Conservation (phyloP, 768 basidiomycete genomes). For the Pleurotus tuber-regium region DNA sequence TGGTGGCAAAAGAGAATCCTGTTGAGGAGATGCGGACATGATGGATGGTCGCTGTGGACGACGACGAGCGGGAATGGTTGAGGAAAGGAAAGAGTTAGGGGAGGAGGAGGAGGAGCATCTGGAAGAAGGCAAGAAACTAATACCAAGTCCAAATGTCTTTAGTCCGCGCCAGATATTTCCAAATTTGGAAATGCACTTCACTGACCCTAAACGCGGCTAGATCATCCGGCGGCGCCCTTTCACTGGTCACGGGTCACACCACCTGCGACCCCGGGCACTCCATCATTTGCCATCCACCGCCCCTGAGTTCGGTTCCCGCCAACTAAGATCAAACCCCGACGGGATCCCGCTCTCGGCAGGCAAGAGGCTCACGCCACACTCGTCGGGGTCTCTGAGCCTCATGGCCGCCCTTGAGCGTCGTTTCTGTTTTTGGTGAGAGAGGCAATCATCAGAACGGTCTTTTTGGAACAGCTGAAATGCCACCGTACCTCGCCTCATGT, state of each 20-base stretch:
- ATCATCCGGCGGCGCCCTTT: background rate
- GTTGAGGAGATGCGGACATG: constrained; percentile 16
- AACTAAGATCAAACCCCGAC: no score
- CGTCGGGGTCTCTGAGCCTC: no score
- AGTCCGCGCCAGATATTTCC: constrained; percentile 2
- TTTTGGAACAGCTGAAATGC: background rate
- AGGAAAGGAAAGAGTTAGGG: constrained; percentile 3
- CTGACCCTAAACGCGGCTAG: background rate
- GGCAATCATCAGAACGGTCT: no score
- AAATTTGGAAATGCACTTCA: background rate
- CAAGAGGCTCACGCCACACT: no score
- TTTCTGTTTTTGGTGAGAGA: no score
- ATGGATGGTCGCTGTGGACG: constrained; percentile 7
- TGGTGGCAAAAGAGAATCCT: constrained; percentile 8
- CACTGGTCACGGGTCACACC: background rate
- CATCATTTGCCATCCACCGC: background rate
- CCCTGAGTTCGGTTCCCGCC: background rate
- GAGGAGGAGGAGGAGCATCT: background rate
- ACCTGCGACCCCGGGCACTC: background rate
- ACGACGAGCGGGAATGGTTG: constrained; percentile 1
- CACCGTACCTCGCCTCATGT: background rate
- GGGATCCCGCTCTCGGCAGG: no score
- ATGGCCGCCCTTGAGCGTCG: no score
- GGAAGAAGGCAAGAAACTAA: background rate
- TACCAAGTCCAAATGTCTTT: no score